phyloP scores from a whole-genome alignment of 1,139 yeast genomes.

The Suhomyces chickasaworum region DNA sequence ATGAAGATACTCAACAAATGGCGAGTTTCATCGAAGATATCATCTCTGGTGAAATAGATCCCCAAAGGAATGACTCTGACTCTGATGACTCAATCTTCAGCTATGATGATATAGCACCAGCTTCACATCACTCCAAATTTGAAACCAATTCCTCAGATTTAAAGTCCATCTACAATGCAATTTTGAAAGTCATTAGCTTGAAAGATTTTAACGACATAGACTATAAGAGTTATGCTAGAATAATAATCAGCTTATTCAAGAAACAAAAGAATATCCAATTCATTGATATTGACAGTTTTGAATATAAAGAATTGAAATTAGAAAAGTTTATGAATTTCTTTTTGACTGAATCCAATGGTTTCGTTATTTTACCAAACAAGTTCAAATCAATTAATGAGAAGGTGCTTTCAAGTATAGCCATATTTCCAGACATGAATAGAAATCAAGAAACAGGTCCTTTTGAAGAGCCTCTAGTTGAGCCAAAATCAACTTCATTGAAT shows the following conservation, averaged over 20 bases:
- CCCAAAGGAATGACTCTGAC: slow-evolving; percentile 1
- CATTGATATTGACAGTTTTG: slow-evolving; percentile 25
- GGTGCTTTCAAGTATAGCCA: slow-evolving; percentile 16
- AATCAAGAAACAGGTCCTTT: too few species aligned
- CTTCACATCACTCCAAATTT: neutral
- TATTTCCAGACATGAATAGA: slow-evolving; percentile 18
- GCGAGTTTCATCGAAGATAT: slow-evolving; percentile 26
- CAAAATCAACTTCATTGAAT: neutral
- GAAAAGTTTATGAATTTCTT: slow-evolving; percentile 25
- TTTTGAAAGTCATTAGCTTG: slow-evolving; percentile 27
- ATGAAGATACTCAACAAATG: slow-evolving; percentile 30
- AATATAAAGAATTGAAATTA: slow-evolving; percentile 24
- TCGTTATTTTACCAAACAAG: slow-evolving; percentile 20
- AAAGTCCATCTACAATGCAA: slow-evolving; percentile 25
- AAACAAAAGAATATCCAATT: slow-evolving; percentile 24
- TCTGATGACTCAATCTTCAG: slow-evolving; percentile 27
- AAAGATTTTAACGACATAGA: slow-evolving; percentile 9
- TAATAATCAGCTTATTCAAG: slow-evolving; percentile 31
- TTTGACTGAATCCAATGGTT: slow-evolving; percentile 14
- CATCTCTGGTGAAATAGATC: slow-evolving; percentile 10
- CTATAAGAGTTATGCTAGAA: slow-evolving; percentile 17
- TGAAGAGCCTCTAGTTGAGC: neutral
- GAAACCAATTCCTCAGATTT: slow-evolving; percentile 18
- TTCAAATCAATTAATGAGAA: slow-evolving; percentile 18
- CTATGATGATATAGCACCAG: slow-evolving; percentile 16